These are phyloP conservation scores for Cymodocea nodosa DNA, from an alignment of 116 monocot species.

Conservation along the genomic window DNA sequence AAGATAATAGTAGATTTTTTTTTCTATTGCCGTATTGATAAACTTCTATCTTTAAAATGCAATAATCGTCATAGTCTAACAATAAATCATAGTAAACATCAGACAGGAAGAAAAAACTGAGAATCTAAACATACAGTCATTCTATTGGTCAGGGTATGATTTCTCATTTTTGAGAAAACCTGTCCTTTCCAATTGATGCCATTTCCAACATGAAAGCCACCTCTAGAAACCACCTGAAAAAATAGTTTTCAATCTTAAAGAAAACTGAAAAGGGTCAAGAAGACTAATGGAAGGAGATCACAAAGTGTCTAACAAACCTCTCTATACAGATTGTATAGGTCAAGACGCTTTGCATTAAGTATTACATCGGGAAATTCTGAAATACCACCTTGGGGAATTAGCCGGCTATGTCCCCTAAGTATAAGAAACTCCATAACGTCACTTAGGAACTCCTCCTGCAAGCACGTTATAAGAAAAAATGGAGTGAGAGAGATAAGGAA, in stretches of 20 bases:
- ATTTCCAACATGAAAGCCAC: constrained; percentile 95
- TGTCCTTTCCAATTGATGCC: constrained; percentile 99
- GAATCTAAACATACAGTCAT: constrained; percentile 62
- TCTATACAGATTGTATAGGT: constrained; percentile 87
- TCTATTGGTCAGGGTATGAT: constrained; percentile 82
- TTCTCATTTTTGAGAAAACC: constrained; percentile 97
- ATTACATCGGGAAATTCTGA: constrained; percentile 94
- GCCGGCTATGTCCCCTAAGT: constrained; percentile 63
- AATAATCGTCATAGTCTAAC: no score
- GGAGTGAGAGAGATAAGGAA: not conserved
- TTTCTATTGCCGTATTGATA: no score
- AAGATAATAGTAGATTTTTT: no score
- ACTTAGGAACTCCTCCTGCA: constrained; percentile 82
- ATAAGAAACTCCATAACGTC: constrained; percentile 92
- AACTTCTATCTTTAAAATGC: no score
- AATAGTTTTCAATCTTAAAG: not conserved
- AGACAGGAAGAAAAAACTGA: no score
- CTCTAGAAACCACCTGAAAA: constrained; percentile 82
- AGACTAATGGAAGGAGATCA: not conserved
- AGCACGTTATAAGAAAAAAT: constrained; percentile 3
- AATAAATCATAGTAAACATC: no score
- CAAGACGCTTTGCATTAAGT: constrained; percentile 89
- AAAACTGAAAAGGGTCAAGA: not conserved
- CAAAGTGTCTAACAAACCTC: constrained; percentile 33
- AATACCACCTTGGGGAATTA: constrained; percentile 85